Conservation (phyloP, 2,329 filamentous ascomycete genomes). For the Neopestalotiopsis sp. region DNA sequence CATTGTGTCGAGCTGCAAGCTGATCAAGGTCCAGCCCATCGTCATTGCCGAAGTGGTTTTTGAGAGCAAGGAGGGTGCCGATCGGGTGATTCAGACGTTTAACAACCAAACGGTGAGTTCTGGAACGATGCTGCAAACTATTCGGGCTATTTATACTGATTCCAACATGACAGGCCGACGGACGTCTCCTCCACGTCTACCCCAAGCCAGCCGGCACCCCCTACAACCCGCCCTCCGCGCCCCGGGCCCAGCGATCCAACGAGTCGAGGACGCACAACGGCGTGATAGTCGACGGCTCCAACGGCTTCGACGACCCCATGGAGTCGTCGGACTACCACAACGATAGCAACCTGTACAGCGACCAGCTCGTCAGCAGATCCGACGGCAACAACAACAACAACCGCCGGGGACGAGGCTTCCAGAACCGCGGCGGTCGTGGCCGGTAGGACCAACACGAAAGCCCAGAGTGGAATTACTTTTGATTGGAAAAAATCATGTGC, state of each 20-base stretch:
- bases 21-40: conserved; percentile 71
- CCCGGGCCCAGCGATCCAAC: conserved; percentile 37
- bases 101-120: conserved; percentile 74
- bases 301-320: conserved; percentile 58
- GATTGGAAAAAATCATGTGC: not conserved
- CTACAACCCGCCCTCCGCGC: conserved; percentile 30
- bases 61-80: conserved; percentile 72
- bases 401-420: conserved; percentile 16
- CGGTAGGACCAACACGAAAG: not conserved
- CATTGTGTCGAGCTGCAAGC: conserved; percentile 67
- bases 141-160: not conserved
- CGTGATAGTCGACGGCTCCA: conserved; percentile 56
- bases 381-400: conserved; percentile 5
- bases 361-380: conserved; percentile 30
- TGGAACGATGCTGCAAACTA: not conserved
- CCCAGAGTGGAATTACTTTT: not conserved
- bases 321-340: conserved; percentile 38
- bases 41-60: conserved; percentile 82
- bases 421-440: conserved; percentile 7
- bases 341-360: conserved; percentile 55
- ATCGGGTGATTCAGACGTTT: conserved; percentile 76
- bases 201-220: conserved; percentile 58
- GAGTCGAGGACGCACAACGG: conserved; percentile 37
- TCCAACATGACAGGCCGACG: conserved; percentile 64
- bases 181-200: conserved; percentile 75